These are phyloP conservation scores for Colletotrichum melonis DNA, from an alignment of 2,329 filamentous ascomycete species.

Conservation along the genomic window DNA sequence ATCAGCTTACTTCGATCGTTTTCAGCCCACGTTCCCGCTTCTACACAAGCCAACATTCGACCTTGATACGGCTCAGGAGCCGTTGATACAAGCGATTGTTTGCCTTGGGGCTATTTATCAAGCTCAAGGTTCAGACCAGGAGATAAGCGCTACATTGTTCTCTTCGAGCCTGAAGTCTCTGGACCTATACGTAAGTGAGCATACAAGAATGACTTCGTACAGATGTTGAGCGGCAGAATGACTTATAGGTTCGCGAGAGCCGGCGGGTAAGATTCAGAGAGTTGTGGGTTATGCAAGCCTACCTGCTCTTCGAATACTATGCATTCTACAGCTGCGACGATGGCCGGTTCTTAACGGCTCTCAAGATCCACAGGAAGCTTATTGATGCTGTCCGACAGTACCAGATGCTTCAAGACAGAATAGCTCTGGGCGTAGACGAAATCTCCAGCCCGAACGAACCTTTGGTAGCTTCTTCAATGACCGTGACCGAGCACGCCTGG, in stretches of 20 bases:
- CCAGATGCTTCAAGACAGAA: neutral
- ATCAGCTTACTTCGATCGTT: neutral
- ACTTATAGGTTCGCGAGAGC: neutral
- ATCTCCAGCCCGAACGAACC: neutral
- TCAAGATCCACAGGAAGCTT: neutral
- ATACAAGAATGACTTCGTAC: neutral
- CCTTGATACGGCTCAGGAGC: neutral
- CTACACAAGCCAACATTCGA: neutral
- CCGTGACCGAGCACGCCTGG: neutral
- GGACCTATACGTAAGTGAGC: neutral
- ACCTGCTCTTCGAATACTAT: slow-evolving; percentile 1
- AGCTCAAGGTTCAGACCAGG: neutral
- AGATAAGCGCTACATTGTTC: neutral
- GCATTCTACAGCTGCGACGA: neutral
- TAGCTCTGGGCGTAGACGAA: neutral
- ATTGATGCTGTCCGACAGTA: neutral
- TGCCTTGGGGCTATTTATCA: neutral
- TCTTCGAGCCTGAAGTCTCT: neutral
- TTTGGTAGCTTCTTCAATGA: neutral
- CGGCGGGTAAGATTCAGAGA: neutral
- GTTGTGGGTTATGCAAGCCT: slow-evolving; percentile 5
- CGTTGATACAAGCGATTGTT: neutral
- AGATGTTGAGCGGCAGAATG: neutral
- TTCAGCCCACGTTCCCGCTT: neutral
- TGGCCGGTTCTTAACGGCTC: neutral